A percentile compares a stretch with the other conserved stretches of the same genome.
These are phyloP conservation scores for Tetrapisispora taiwanensis DNA, from an alignment of 805 yeast species.

Conservation along the genomic window DNA sequence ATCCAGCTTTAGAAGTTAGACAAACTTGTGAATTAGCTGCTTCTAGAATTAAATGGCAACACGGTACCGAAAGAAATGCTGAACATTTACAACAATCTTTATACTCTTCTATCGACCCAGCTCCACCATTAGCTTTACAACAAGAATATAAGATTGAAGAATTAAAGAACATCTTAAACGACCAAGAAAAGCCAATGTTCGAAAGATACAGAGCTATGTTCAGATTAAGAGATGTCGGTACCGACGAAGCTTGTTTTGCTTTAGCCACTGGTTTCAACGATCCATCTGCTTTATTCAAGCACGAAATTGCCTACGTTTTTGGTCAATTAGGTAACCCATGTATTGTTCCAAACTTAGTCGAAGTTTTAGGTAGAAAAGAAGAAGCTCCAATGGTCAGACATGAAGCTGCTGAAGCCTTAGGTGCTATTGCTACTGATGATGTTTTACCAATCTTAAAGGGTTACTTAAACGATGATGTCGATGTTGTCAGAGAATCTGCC, in stretches of 20 bases:
- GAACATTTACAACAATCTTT: constrained; percentile 49
- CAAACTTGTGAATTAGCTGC: constrained; percentile 97
- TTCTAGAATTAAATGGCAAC: constrained; percentile 89
- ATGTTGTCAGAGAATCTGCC: constrained; percentile 93
- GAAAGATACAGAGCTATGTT: constrained; percentile 98
- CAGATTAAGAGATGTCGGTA: constrained; percentile 88
- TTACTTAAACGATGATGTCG: constrained; percentile 70
- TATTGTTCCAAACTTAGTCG: constrained; percentile 76
- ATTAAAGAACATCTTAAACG: constrained; percentile 59
- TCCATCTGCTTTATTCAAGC: constrained; percentile 88
- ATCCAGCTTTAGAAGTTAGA: constrained; percentile 78
- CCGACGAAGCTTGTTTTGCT: constrained; percentile 87
- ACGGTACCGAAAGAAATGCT: constrained; percentile 44
- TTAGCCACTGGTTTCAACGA: constrained; percentile 84
- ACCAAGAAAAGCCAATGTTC: constrained; percentile 69
- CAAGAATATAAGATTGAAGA: constrained; percentile 48
- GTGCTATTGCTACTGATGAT: constrained; percentile 92
- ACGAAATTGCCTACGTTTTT: constrained; percentile 95
- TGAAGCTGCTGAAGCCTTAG: constrained; percentile 98
- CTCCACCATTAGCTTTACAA: constrained; percentile 84
- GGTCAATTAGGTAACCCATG: constrained; percentile 95
- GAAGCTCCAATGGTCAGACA: constrained; percentile 99
- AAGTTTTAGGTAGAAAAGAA: constrained; percentile 60
- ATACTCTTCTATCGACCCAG: constrained; percentile 90
- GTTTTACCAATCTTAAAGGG: constrained; percentile 79